These are phyloP conservation scores for Solanum aculeatissimum DNA, from an alignment of 305 asterid species.

Conservation along the genomic window DNA sequence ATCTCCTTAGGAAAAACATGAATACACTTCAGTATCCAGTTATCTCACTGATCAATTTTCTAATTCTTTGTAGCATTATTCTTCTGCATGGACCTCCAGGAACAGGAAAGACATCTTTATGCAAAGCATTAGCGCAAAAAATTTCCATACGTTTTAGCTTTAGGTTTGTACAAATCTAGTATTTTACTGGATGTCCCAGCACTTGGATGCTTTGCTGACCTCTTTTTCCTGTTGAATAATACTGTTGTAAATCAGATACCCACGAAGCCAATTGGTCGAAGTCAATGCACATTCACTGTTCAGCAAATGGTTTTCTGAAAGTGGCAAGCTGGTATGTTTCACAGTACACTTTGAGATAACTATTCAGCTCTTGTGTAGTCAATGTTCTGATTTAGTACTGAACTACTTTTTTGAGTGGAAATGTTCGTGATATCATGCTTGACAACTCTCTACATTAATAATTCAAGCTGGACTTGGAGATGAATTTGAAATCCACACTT, in stretches of 20 bases:
- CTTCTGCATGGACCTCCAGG: constrained; percentile 99
- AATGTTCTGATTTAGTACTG: not conserved
- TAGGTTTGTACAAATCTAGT: constrained; percentile 34
- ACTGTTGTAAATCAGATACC: constrained; percentile 43
- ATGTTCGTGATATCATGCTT: not conserved
- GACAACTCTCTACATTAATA: not conserved
- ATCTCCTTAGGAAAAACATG: not conserved
- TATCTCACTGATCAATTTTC: constrained; percentile 13
- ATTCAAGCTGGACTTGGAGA: not conserved
- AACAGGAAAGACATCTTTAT: constrained; percentile 92
- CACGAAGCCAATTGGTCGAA: constrained; percentile 84
- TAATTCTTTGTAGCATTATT: constrained; percentile 56
- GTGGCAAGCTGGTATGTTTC: constrained; percentile 86
- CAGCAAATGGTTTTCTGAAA: constrained; percentile 99
- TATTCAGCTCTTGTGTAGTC: not conserved
- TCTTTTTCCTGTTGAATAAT: not conserved
- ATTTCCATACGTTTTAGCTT: constrained; percentile 78
- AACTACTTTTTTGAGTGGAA: not conserved
- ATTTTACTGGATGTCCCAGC: not conserved
- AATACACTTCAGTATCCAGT: not conserved
- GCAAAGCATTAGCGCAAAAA: constrained; percentile 96
- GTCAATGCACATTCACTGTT: constrained; percentile 97
- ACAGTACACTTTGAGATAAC: not conserved
- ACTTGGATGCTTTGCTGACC: not conserved
- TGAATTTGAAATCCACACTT: not conserved